Conservation (phyloP, 1,139 yeast genomes). For the Hyphopichia khmerensis region DNA sequence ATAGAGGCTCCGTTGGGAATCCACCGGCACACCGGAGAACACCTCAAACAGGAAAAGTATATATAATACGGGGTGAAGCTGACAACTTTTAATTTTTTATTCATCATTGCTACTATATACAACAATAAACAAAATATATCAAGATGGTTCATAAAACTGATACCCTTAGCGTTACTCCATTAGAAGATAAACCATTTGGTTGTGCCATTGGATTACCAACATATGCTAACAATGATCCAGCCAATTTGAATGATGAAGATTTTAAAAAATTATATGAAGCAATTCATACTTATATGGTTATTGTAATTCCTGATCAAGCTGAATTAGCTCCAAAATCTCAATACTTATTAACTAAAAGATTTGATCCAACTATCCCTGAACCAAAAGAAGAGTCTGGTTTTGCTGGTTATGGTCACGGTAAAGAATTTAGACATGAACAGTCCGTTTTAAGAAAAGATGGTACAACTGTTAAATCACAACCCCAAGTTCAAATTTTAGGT, state of each 20-base stretch:
- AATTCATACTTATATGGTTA: slow-evolving; percentile 64
- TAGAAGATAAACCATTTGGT: slow-evolving; percentile 59
- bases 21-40: background rate
- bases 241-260: slow-evolving; percentile 62
- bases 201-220: slow-evolving; percentile 63
- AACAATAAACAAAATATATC: too few species aligned
- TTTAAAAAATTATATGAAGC: slow-evolving; percentile 63
- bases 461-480: slow-evolving; percentile 72
- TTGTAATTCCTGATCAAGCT: slow-evolving; percentile 70
- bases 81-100: too few species aligned
- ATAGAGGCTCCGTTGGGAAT: background rate
- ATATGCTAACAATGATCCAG: slow-evolving; percentile 71
- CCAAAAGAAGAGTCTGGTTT: slow-evolving; percentile 40
- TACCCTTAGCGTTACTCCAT: slow-evolving; percentile 41
- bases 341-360: slow-evolving; percentile 67
- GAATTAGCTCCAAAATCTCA: slow-evolving; percentile 70
- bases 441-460: slow-evolving; percentile 82
- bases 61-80: too few species aligned
- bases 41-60: background rate
- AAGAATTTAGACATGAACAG: slow-evolving; percentile 75
- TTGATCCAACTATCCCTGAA: slow-evolving; percentile 68
- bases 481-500: slow-evolving; percentile 87
- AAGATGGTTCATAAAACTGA: slow-evolving; percentile 19
- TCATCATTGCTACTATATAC: too few species aligned
- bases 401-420: slow-evolving; percentile 80